Evolutionary conservation across 1,139 yeast genomes (phyloP), one percentile per base, ranked within the genome.

Genomic region (Petasospora rhodanensis): DNA sequence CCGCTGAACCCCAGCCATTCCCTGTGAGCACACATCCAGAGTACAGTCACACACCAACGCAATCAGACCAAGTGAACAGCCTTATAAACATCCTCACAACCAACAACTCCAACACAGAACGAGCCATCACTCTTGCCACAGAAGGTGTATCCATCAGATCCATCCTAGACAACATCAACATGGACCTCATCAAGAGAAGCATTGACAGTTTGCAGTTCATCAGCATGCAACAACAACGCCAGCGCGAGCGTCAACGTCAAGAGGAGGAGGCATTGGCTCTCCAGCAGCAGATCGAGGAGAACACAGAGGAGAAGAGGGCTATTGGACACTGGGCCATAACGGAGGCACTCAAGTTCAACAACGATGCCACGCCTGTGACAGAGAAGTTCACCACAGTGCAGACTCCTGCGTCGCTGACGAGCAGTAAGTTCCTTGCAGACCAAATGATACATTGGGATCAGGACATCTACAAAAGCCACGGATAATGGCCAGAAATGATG

Each of bases 131-230:
- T 4, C 23, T 48, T 1, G 50, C 51, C 2, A 40, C 40, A 17
- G 45, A 45, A 14, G 54, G 54, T 2, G 41, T 38, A 25, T 48
- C 54, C 11, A 49, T 49, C n/a, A 34, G 32, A 13, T 21, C 31
- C 5, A 41, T 46, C 7, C 32, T 49, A 10, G 47, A 49, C 29
- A 33, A 30, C 11, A 36, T 42, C 16, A 37, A 49, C 2, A 42
- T 47, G 10, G 52, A 47, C 18, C 32, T 49, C 29, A 41, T 47
- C 11, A 46, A 46, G 24, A 42, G 39, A 26, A 41, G 49, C 22
- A 48, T 49, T n/a, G 37, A 40, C 5, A 41, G 44, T 26, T 22
- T 49, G 15, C 37, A 42, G 18, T 48, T 41, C 20, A 41, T 49
- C 9, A 34, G 45, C 23, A 23, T 47, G 12, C 44, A 46, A 18